These are phyloP conservation scores for Lentinula lateritia DNA, from an alignment of 768 basidiomycete genomes.

Conservation along the genomic window DNA sequence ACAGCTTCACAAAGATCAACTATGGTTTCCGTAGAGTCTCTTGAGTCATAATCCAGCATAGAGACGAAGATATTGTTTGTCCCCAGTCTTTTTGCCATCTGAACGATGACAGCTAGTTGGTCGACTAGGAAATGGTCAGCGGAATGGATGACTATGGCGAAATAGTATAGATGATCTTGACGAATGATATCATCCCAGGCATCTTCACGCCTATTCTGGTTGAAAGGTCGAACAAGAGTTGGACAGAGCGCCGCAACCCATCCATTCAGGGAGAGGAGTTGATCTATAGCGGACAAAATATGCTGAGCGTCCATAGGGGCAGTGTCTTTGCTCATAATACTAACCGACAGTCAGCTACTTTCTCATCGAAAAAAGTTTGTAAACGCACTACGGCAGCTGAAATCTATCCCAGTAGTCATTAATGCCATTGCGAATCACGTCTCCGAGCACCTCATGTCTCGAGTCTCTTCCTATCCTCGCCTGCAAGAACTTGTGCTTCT, in stretches of 20 bases:
- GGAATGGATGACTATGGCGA: slow-evolving; percentile 93
- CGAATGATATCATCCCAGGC: slow-evolving; percentile 85
- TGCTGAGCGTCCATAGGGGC: slow-evolving; percentile 87
- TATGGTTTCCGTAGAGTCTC: slow-evolving; percentile 91
- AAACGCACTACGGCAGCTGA: slow-evolving; percentile 81
- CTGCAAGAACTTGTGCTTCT: slow-evolving; percentile 85
- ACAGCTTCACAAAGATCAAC: slow-evolving; percentile 95
- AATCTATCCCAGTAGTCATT: slow-evolving; percentile 90
- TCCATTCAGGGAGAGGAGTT: slow-evolving; percentile 90
- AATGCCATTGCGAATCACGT: slow-evolving; percentile 70
- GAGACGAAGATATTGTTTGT: slow-evolving; percentile 91
- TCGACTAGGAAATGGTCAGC: slow-evolving; percentile 99
- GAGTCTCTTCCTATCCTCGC: slow-evolving; percentile 84
- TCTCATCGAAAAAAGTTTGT: background rate
- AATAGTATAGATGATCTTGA: slow-evolving; percentile 84
- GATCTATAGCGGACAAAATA: slow-evolving; percentile 86
- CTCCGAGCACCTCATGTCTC: slow-evolving; percentile 74
- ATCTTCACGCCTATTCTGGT: slow-evolving; percentile 80
- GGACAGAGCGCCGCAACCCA: slow-evolving; percentile 98
- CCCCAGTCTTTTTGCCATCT: slow-evolving; percentile 88
- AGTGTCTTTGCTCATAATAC: slow-evolving; percentile 79
- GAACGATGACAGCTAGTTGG: slow-evolving; percentile 96
- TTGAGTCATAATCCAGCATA: slow-evolving; percentile 95
- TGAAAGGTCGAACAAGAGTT: slow-evolving; percentile 90
- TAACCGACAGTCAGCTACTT: slow-evolving; percentile 18